Percentiles rank a stretch among this genome's conserved stretches.
Conservation (phyloP, 805 yeast species). For the Metschnikowia peoriensis region DNA sequence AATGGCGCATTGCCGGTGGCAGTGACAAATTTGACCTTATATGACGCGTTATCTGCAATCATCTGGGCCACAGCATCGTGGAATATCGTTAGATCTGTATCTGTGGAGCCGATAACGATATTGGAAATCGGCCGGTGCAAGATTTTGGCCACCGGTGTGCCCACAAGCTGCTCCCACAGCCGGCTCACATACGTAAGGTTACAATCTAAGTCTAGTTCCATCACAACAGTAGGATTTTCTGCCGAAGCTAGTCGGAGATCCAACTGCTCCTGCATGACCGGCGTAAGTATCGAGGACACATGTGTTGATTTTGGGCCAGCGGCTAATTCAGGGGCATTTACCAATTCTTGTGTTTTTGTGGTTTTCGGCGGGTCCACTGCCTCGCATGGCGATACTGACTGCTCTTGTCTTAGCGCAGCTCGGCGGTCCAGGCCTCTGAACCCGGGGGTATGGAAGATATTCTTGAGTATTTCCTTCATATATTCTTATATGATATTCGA, state of each 20-base stretch:
- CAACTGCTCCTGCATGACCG: slow-evolving; percentile 41
- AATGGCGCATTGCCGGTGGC: slow-evolving; percentile 31
- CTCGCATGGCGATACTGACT: slow-evolving; percentile 37
- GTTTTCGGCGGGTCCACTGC: slow-evolving; percentile 12
- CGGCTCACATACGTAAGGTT: slow-evolving; percentile 70
- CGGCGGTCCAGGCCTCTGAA: slow-evolving; percentile 16
- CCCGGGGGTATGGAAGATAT: slow-evolving; percentile 21
- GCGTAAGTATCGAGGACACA: slow-evolving; percentile 11
- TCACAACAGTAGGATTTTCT: slow-evolving; percentile 68
- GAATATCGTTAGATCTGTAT: slow-evolving; percentile 65
- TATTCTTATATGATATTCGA: background rate
- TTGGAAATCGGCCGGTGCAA: slow-evolving; percentile 55
- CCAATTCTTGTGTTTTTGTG: background rate
- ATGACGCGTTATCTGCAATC: slow-evolving; percentile 72
- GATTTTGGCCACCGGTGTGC: slow-evolving; percentile 58
- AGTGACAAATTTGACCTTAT: slow-evolving; percentile 70
- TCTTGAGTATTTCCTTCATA: slow-evolving; percentile 12
- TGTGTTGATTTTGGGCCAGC: background rate
- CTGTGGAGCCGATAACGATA: slow-evolving; percentile 60
- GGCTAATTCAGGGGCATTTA: background rate
- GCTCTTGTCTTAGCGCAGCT: slow-evolving; percentile 19
- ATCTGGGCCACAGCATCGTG: slow-evolving; percentile 66
- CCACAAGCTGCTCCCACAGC: slow-evolving; percentile 78
- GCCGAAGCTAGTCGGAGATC: slow-evolving; percentile 66
- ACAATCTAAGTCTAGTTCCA: slow-evolving; percentile 82